A percentile compares a stretch with the other conserved stretches of the same genome.
These are phyloP conservation scores for Haberlea rhodopensis DNA, from an alignment of 257 asterid species.

Conservation along the genomic window DNA sequence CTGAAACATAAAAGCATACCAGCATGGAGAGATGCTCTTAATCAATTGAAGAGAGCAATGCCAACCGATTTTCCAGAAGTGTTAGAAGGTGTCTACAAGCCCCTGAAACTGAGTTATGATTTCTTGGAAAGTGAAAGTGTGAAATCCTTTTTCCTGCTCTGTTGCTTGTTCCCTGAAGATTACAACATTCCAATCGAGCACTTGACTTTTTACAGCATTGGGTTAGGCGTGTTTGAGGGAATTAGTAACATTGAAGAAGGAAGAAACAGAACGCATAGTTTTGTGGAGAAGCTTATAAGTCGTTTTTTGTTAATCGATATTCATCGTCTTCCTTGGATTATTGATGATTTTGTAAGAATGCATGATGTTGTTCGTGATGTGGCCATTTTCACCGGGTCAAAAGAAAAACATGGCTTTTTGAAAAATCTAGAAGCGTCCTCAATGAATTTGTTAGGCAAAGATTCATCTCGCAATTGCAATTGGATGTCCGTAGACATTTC, in stretches of 20 bases:
- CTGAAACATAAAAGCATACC: background rate
- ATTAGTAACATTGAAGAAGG: background rate
- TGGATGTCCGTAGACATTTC: background rate
- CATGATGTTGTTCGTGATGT: slow-evolving; percentile 9
- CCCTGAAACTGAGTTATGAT: slow-evolving; percentile 26
- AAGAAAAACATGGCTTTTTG: background rate
- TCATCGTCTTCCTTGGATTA: no score
- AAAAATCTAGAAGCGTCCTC: background rate
- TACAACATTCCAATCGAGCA: background rate
- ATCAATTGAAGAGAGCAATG: slow-evolving; percentile 2
- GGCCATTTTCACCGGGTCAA: background rate
- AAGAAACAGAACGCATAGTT: background rate
- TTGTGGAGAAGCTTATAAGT: background rate
- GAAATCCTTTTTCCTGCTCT: background rate
- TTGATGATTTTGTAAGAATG: background rate
- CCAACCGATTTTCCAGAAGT: background rate
- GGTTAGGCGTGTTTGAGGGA: background rate
- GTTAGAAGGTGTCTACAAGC: slow-evolving; percentile 17
- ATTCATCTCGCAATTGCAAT: background rate
- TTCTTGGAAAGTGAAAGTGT: slow-evolving; percentile 4
- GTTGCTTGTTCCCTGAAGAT: background rate
- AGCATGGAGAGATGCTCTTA: slow-evolving; percentile 26
- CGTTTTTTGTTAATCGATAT: background rate
- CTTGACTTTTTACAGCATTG: background rate
- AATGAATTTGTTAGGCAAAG: background rate